Base-by-base conservation (phyloP, 2,329 filamentous ascomycete species). In the Coleophoma eucalyptorum region DNA sequence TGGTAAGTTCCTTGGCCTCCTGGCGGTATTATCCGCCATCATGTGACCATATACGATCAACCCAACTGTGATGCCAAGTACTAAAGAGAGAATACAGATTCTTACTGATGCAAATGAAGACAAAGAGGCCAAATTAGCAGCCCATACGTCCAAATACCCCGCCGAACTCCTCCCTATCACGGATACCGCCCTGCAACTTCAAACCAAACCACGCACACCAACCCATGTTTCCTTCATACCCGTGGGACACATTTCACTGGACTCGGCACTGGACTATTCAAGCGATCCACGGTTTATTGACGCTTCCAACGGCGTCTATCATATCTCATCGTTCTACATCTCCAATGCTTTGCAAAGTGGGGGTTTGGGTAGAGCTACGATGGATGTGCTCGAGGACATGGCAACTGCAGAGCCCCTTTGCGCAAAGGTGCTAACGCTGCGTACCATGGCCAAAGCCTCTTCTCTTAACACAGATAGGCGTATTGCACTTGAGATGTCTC, bases 171-270 rank as follows among this genome's bases (percentile, higher is more conserved):
- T 8, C 2, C 44, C 55, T 3, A 38, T 64, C 10, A 18, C 50
- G 35, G 60, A 64, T 31, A 52, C 58, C 3, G 58, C 61, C 0
- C 35, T 31, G 5, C 43, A 52, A 1, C 52, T 62, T 19, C 55
- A 54, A 3, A 55, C 53, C 8, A 55, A 58, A 45, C 35, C 54
- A 15, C 50, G 59, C 16, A 20, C 18, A 12, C 48, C 56, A n/a
- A 51, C 58, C 5, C 43, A 19, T 1, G 51, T 56, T 3, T 43
- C 32, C 4, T 63, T 63, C 43, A 51, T 55, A 5, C 60, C 61
- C 6, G 44, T 63, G 3, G 61, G 61, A n/a, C 61, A 63, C 46
- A 58, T 63, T 31, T 61, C 50, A 19, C 50, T 63, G 2, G 58
- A 57, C 20, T 33, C 54, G 4, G 33, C 44, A 2, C 50, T 53